Conservation (phyloP, 345 rosid genomes). For the Microthlaspi erraticum region DNA sequence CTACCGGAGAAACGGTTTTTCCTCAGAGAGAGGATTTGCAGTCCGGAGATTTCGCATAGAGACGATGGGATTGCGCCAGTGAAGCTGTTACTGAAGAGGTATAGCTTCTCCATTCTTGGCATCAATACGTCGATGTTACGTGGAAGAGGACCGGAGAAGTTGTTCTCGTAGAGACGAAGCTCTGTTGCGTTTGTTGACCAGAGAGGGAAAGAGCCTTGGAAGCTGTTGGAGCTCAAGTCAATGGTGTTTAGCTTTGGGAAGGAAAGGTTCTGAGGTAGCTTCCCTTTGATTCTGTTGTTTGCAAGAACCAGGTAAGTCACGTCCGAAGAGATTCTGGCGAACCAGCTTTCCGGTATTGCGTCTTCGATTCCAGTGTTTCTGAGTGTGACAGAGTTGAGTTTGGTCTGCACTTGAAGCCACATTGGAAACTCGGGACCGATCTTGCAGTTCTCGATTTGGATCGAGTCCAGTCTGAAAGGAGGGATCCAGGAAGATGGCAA, state of each 20-base stretch:
- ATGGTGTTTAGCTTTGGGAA: slow-evolving; percentile 46
- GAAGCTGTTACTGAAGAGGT: slow-evolving; percentile 51
- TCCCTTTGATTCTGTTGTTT: slow-evolving; percentile 53
- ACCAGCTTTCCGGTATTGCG: slow-evolving; percentile 52
- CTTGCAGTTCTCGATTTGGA: slow-evolving; percentile 58
- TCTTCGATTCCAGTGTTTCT: slow-evolving; percentile 55
- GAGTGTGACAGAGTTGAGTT: slow-evolving; percentile 48
- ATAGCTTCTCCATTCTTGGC: slow-evolving; percentile 51
- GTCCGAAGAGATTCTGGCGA: slow-evolving; percentile 42
- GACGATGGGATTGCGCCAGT: slow-evolving; percentile 49
- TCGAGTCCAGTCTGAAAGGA: slow-evolving; percentile 54
- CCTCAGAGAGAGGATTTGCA: slow-evolving; percentile 52
- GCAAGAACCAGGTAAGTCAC: slow-evolving; percentile 52
- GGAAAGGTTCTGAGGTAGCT: slow-evolving; percentile 43
- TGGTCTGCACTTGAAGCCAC: slow-evolving; percentile 66
- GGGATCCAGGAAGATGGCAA: slow-evolving; percentile 59
- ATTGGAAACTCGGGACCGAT: slow-evolving; percentile 62
- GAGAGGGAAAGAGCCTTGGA: slow-evolving; percentile 57
- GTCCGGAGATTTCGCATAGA: slow-evolving; percentile 47
- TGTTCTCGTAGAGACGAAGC: slow-evolving; percentile 51
- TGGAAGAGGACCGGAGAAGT: slow-evolving; percentile 57
- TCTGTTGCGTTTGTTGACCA: slow-evolving; percentile 57
- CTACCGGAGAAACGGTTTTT: slow-evolving; percentile 50
- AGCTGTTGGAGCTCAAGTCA: slow-evolving; percentile 54
- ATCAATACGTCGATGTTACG: slow-evolving; percentile 46